Evolutionary conservation across 2,329 filamentous ascomycete species (phyloP).

Genomic region (Fusarium subglutinans): DNA sequence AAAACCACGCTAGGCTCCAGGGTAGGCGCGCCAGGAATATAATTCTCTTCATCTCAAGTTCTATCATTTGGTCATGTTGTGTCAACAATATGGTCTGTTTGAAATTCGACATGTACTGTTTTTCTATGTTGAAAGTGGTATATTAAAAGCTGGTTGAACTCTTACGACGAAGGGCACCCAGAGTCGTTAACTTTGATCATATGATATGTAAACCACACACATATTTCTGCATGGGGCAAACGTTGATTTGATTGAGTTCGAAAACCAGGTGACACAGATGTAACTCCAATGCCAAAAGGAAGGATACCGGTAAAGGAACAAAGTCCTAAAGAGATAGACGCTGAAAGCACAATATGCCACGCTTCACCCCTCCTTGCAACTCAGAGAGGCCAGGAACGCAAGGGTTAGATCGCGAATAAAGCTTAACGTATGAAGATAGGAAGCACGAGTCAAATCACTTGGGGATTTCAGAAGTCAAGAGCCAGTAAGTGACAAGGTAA

Average conservation of each 20-base stretch:
- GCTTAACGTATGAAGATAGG: not conserved
- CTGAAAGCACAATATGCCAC: not conserved
- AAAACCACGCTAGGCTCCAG: not conserved
- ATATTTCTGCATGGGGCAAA: too few relatives aligned
- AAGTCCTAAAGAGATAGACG: not conserved
- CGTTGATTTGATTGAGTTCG: not conserved
- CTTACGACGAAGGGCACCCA: not conserved
- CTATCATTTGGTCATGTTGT: not conserved
- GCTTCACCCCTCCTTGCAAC: not conserved
- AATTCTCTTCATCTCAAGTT: too few relatives aligned
- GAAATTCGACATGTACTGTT: not conserved
- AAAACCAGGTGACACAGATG: not conserved
- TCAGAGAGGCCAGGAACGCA: not conserved
- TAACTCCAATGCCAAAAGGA: not conserved
- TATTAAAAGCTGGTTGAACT: not conserved
- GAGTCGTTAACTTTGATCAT: not conserved
- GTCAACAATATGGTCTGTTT: not conserved
- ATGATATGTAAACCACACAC: not conserved
- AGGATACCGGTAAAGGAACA: not conserved
- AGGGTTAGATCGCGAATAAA: not conserved
- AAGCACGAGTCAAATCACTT: not conserved
- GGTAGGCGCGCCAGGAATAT: not conserved
- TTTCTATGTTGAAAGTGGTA: not conserved
- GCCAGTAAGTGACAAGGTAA: not conserved
- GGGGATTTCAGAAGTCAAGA: not conserved